phyloP scores from a whole-genome alignment of 176 grass and related monocot species.

The Zea luxurians region DNA sequence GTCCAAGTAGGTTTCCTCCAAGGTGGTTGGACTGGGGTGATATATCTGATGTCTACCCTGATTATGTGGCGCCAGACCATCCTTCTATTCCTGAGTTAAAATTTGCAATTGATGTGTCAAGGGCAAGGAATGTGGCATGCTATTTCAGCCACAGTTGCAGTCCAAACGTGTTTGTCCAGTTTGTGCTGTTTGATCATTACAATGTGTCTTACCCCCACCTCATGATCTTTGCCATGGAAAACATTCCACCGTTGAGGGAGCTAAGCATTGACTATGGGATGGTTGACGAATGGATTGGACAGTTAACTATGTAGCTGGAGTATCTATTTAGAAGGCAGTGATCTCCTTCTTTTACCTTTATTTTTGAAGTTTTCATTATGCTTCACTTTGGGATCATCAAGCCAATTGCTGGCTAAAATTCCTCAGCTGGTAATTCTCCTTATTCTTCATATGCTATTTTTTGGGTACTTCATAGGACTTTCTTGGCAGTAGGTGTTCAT shows the following conservation, averaged over 20 bases:
- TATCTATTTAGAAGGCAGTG: slow-evolving; percentile 38
- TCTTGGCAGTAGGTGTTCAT: not conserved
- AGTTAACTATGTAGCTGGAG: slow-evolving; percentile 67
- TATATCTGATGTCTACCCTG: slow-evolving; percentile 81
- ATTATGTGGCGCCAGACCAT: slow-evolving; percentile 62
- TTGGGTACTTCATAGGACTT: not conserved
- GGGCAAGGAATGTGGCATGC: slow-evolving; percentile 91
- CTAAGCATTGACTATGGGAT: slow-evolving; percentile 98
- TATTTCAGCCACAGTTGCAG: slow-evolving; percentile 98
- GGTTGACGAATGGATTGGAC: slow-evolving; percentile 72
- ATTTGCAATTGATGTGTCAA: slow-evolving; percentile 91
- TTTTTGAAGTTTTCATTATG: slow-evolving; percentile 37
- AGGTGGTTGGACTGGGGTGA: slow-evolving; percentile 97
- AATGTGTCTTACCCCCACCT: slow-evolving; percentile 75
- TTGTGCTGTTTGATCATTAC: slow-evolving; percentile 93
- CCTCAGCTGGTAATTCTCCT: slow-evolving; percentile 47
- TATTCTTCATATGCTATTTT: slow-evolving; percentile 25
- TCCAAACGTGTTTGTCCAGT: slow-evolving; percentile 94
- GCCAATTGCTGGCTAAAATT: slow-evolving; percentile 30
- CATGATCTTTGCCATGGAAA: slow-evolving; percentile 97
- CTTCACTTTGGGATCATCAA: slow-evolving; percentile 40
- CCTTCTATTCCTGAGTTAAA: slow-evolving; percentile 54
- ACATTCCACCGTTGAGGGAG: slow-evolving; percentile 96
- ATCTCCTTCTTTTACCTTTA: slow-evolving; percentile 22
- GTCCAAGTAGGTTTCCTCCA: slow-evolving; percentile 71